A percentile compares a stretch with the other conserved stretches of the same genome.
Evolutionary conservation across 176 grass and related monocot genomes (phyloP).

Genomic region (Guadua angustifolia): DNA sequence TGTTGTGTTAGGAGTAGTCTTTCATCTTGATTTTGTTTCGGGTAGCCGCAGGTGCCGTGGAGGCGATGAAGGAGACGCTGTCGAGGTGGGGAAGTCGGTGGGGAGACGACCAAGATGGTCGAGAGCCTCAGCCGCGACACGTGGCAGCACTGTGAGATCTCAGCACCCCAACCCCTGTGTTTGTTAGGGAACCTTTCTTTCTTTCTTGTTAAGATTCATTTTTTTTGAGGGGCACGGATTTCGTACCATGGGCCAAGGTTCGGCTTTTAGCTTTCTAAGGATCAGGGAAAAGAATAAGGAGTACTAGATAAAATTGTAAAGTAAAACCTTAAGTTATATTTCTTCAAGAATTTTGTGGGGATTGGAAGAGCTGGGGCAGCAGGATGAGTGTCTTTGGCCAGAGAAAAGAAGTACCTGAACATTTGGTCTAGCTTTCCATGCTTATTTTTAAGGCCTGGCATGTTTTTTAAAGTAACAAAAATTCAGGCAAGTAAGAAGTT

Average conservation of each 20-base stretch:
- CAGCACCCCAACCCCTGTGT: background rate
- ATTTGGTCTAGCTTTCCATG: conserved; percentile 3
- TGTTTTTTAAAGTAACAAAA: background rate
- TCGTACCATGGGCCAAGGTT: background rate
- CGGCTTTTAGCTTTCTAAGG: conserved; percentile 16
- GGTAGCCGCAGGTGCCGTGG: conserved; percentile 60
- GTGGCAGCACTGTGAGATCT: conserved; percentile 90
- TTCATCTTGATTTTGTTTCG: conserved; percentile 22
- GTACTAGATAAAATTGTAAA: conserved; percentile 23
- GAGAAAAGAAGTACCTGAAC: background rate
- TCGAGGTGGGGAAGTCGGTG: conserved; percentile 76
- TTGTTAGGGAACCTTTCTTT: background rate
- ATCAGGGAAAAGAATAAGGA: conserved; percentile 32
- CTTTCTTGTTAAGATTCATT: conserved; percentile 35
- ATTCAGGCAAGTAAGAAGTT: too few species aligned
- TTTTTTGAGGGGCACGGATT: conserved; percentile 31
- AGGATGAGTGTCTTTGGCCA: conserved; percentile 10
- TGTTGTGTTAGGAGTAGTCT: background rate
- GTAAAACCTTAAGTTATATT: conserved; percentile 24
- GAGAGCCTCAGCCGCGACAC: conserved; percentile 86
- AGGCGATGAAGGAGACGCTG: conserved; percentile 73
- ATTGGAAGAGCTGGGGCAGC: background rate
- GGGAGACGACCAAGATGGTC: conserved; percentile 70
- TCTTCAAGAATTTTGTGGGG: conserved; percentile 3
- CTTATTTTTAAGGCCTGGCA: conserved; percentile 11